Evolutionary conservation across 768 basidiomycete genomes (phyloP), one percentile per base, ranked within the genome.

Genomic region (Suillus subalutaceus): DNA sequence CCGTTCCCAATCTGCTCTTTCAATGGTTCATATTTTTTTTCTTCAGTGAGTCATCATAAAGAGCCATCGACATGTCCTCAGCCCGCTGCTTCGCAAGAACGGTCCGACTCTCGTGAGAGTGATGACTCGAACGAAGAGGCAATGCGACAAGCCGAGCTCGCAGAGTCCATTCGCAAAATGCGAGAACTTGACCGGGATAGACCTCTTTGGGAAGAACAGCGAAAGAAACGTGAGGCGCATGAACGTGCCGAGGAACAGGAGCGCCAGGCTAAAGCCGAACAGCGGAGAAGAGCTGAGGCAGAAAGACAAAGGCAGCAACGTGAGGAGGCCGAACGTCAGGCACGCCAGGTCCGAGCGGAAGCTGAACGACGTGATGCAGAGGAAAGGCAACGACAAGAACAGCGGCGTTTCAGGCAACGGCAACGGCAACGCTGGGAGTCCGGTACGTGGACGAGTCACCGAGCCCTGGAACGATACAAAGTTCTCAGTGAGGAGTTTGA

Each of bases 391-490:
- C 78, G 81, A 65, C 80, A 80, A 44, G 77, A 80, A 64, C 79
- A 79, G 38, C 77, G 74, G 38, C 81, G 77, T n/a, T 79, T 78
- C 59, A 83, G 85, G 63, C 81, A 86, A 63, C 81, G 84, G 52
- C 81, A 84, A 60, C 76, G 84, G 52, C 81, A 84, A 60, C 76
- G 80, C 62, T 91, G 88, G 88, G 78, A 82, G 20, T 80, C 79
- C 23, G 89, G 88, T 1, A 78, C 77, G 0, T 94, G 93, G 91
- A 88, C 86, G 3, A 73, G 80, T 10, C 79, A 81, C 64, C 83
- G 90, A 56, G 93, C 93, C 6, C 77, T 93, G 37, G 91, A 93
- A 69, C 84, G 88, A 37, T 94, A 91, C 77, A 86, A 80, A 55
- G 72, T 75, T 40, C 80, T 90, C 8, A 80, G 84, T 66, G 88